These are phyloP conservation scores for Penicillium concentricum DNA, from an alignment of 2,329 filamentous ascomycete species.

Conservation along the genomic window DNA sequence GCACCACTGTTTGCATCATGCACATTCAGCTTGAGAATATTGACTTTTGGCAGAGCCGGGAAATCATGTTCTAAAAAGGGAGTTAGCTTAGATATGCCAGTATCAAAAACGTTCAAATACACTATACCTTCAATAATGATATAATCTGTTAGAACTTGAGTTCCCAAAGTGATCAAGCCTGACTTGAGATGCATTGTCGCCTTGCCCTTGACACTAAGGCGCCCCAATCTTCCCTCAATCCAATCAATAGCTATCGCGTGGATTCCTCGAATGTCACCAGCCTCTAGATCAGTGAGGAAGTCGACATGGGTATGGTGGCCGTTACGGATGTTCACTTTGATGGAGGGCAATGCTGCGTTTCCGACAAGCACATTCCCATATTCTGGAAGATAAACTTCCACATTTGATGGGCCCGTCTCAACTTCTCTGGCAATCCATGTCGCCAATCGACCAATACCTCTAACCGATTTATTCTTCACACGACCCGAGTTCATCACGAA, in stretches of 20 bases:
- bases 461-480: constrained; percentile 68
- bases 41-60: constrained; percentile 75
- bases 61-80: constrained; percentile 56
- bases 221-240: constrained; percentile 73
- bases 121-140: constrained; percentile 78
- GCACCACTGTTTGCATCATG: constrained; percentile 67
- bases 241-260: constrained; percentile 83
- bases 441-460: constrained; percentile 71
- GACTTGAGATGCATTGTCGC: constrained; percentile 73
- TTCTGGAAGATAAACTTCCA: constrained; percentile 78
- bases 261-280: constrained; percentile 74
- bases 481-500: constrained; percentile 76
- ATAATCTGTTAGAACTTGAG: constrained; percentile 70
- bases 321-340: constrained; percentile 75
- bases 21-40: constrained; percentile 77
- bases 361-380: constrained; percentile 77
- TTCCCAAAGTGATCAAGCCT: constrained; percentile 75
- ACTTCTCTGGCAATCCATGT: constrained; percentile 79
- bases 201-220: constrained; percentile 70
- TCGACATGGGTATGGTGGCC: constrained; percentile 75
- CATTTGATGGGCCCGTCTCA: constrained; percentile 68
- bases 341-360: constrained; percentile 69
- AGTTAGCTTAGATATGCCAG: constrained; percentile 26
- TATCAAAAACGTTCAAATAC: constrained; percentile 36
- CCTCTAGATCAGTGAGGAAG: constrained; percentile 71